Conservation (phyloP, 179 eudicot species). For the Silene vulgaris region DNA sequence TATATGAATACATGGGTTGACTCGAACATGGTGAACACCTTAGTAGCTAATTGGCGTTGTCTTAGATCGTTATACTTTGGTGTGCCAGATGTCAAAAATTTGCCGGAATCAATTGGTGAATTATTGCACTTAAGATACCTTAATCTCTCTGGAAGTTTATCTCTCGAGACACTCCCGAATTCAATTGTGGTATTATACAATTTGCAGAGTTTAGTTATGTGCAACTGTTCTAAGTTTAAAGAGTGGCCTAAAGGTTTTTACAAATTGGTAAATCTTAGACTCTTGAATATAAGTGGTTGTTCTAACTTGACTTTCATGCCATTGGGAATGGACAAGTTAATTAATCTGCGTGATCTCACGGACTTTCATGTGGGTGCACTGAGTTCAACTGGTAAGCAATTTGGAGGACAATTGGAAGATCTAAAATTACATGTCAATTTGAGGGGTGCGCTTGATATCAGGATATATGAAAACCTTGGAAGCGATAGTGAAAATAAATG, state of each 20-base stretch:
- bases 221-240: background rate
- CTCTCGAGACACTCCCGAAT: background rate
- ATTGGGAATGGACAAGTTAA: too few species aligned
- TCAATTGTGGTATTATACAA: background rate
- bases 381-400: too few species aligned
- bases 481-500: background rate
- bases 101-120: slow-evolving; percentile 11
- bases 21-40: background rate
- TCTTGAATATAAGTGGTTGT: slow-evolving; percentile 6
- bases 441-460: too few species aligned
- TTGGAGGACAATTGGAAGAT: too few species aligned
- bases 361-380: too few species aligned
- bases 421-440: too few species aligned
- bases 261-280: slow-evolving; percentile 16
- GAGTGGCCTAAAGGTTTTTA: slow-evolving; percentile 12
- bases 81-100: background rate
- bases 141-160: background rate
- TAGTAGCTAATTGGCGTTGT: background rate
- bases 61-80: slow-evolving; percentile 13
- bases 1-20: background rate
- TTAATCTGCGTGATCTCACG: too few species aligned
- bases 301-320: background rate
- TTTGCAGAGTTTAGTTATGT: slow-evolving; percentile 12
- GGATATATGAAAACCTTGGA: background rate
- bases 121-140: slow-evolving; percentile 20